These are phyloP conservation scores for Lichtheimia hyalospora DNA, from an alignment of 371 early-diverging fungal genomes.

Conservation along the genomic window DNA sequence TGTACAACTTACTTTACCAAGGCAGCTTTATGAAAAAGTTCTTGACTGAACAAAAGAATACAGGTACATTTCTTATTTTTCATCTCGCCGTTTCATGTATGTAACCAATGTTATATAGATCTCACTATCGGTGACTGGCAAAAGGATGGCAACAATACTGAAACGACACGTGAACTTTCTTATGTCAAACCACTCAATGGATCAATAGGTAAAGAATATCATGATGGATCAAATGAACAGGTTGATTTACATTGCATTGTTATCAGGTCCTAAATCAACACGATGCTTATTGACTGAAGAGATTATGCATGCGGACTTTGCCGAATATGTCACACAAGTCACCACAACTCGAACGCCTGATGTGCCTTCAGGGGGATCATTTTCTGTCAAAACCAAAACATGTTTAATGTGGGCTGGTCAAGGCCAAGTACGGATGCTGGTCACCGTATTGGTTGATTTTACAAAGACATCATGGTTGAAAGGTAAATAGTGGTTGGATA, in stretches of 20 bases:
- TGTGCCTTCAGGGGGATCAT: conserved; percentile 82
- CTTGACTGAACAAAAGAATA: conserved; percentile 40
- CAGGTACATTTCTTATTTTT: conserved; percentile 26
- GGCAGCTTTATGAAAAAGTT: conserved; percentile 41
- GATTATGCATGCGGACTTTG: conserved; percentile 57
- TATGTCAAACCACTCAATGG: conserved; percentile 43
- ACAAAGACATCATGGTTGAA: conserved; percentile 75
- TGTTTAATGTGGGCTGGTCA: conserved; percentile 82
- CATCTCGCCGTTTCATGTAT: neutral
- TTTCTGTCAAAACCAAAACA: conserved; percentile 71
- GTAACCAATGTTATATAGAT: conserved; percentile 18
- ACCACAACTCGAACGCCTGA: conserved; percentile 78
- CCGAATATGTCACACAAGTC: conserved; percentile 58
- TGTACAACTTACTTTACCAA: conserved; percentile 51
- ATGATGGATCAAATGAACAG: neutral
- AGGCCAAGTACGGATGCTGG: conserved; percentile 60
- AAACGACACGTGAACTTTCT: conserved; percentile 29
- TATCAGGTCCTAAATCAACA: conserved; percentile 71
- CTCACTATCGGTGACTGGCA: conserved; percentile 43
- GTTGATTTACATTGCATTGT: no score
- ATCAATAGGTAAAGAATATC: conserved; percentile 32
- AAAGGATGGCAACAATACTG: conserved; percentile 21
- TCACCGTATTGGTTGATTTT: conserved; percentile 73
- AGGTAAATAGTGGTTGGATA: conserved; percentile 31
- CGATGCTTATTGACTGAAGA: conserved; percentile 65